These are phyloP conservation scores for Eutrema japonicum DNA, from an alignment of 345 rosid species.

Conservation along the genomic window DNA sequence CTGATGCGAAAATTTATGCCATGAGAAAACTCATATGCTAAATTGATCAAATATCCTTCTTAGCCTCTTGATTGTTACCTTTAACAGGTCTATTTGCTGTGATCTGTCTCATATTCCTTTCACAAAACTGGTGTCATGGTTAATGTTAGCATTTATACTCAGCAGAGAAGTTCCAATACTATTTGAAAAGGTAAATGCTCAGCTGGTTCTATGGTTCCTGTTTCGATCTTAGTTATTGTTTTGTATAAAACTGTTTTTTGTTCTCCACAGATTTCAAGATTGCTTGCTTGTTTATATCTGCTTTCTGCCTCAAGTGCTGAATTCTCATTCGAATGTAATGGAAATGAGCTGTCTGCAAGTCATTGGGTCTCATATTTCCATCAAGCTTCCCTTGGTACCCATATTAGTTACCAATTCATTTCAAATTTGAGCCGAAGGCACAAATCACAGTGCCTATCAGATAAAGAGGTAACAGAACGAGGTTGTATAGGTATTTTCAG, in stretches of 20 bases:
- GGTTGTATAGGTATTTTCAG: constrained; percentile 23
- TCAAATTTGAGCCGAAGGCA: constrained; percentile 50
- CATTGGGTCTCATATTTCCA: constrained; percentile 95
- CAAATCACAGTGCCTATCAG: constrained; percentile 38
- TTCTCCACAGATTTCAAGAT: constrained; percentile 67
- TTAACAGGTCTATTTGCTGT: constrained; percentile 69
- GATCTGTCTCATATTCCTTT: constrained; percentile 56
- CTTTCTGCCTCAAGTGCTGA: constrained; percentile 61
- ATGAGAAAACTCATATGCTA: constrained; percentile 23
- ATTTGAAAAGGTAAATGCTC: constrained; percentile 70
- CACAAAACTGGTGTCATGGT: constrained; percentile 60
- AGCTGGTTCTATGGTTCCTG: constrained; percentile 24
- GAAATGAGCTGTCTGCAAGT: constrained; percentile 67
- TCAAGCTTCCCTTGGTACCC: constrained; percentile 91
- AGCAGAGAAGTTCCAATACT: constrained; percentile 76
- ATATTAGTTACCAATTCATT: constrained; percentile 65
- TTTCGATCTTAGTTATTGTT: constrained; percentile 27
- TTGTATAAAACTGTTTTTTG: constrained; percentile 19
- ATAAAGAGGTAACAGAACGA: constrained; percentile 52
- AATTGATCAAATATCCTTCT: constrained; percentile 27
- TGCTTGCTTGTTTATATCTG: constrained; percentile 66
- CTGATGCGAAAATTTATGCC: constrained; percentile 19
- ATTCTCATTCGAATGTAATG: constrained; percentile 49
- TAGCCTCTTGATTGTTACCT: constrained; percentile 34
- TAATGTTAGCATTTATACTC: constrained; percentile 79